phyloP scores from a whole-genome alignment of 2,329 filamentous ascomycete genomes.

The Phialophora expanda region DNA sequence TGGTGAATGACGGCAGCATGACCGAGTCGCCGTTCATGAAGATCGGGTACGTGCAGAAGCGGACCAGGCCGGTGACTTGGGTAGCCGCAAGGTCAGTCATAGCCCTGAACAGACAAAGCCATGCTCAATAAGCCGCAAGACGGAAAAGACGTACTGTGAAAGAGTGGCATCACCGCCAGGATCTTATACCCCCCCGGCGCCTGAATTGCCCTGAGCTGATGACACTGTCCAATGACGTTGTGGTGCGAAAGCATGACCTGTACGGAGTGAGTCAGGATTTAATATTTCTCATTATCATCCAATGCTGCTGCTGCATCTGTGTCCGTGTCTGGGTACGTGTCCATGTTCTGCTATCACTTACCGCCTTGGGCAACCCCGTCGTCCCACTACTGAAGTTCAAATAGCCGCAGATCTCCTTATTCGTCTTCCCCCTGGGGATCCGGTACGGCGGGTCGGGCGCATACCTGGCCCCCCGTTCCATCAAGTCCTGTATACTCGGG shows the following conservation, averaged over 20 bases:
- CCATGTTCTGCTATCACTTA: conserved; percentile 45
- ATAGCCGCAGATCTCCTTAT: conserved; percentile 48
- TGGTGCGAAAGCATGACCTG: conserved; percentile 62
- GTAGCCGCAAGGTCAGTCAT: neutral
- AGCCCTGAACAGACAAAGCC: too few relatives aligned
- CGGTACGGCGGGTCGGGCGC: conserved; percentile 49
- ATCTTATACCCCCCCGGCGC: conserved; percentile 51
- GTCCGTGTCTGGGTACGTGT: neutral
- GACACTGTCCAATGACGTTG: conserved; percentile 64
- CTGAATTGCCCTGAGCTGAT: conserved; percentile 61
- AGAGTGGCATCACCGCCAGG: conserved; percentile 64
- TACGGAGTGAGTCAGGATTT: neutral
- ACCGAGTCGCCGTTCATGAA: conserved; percentile 67
- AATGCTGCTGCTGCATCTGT: neutral
- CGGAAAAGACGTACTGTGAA: conserved; percentile 54
- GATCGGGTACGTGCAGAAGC: conserved; percentile 67
- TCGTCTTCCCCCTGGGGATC: conserved; percentile 59
- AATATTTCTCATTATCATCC: neutral
- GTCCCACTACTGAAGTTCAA: conserved; percentile 78
- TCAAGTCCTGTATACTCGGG: conserved; percentile 47
- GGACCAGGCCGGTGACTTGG: conserved; percentile 63
- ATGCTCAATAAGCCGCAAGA: too few relatives aligned
- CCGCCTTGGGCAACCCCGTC: conserved; percentile 82
- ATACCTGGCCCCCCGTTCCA: conserved; percentile 42
- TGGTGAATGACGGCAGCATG: conserved; percentile 67